Percentiles rank a stretch among this genome's conserved stretches.
phyloP scores from a whole-genome alignment of 495 filamentous ascomycete species.

The Neurospora cerealis region DNA sequence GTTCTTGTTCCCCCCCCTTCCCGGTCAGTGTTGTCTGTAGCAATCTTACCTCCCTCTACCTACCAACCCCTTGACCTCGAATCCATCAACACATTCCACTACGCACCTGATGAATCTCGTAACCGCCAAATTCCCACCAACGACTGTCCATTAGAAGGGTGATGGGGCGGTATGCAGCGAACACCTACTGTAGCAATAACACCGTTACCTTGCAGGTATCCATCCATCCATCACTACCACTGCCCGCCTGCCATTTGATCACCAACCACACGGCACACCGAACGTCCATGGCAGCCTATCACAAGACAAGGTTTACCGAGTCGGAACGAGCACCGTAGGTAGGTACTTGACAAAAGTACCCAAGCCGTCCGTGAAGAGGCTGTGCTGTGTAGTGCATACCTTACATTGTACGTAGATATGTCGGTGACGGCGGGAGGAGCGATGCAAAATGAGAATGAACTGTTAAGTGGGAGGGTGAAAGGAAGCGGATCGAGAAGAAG shows the following conservation, averaged over 20 bases:
- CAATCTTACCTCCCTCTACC: neutral
- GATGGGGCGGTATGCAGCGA: neutral
- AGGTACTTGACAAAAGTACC: neutral
- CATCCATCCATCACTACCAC: neutral
- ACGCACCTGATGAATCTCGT: neutral
- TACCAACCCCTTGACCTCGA: neutral
- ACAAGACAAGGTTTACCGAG: neutral
- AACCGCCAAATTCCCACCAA: neutral
- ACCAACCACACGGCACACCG: neutral
- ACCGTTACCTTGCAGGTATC: neutral
- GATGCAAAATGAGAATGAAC: too few species aligned
- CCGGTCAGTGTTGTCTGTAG: neutral
- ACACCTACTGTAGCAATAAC: neutral
- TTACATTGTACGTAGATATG: neutral
- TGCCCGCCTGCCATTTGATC: neutral
- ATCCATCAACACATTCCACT: neutral
- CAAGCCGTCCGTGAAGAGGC: neutral
- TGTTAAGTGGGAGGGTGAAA: too few species aligned
- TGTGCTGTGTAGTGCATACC: neutral
- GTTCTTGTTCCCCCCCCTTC: neutral
- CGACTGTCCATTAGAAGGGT: neutral
- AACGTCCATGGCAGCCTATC: neutral
- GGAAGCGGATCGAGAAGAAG: too few species aligned
- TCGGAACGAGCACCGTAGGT: neutral
- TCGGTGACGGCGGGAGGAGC: too few species aligned